Conservation (phyloP, 495 filamentous ascomycete species). For the Aspergillus funiculosus region DNA sequence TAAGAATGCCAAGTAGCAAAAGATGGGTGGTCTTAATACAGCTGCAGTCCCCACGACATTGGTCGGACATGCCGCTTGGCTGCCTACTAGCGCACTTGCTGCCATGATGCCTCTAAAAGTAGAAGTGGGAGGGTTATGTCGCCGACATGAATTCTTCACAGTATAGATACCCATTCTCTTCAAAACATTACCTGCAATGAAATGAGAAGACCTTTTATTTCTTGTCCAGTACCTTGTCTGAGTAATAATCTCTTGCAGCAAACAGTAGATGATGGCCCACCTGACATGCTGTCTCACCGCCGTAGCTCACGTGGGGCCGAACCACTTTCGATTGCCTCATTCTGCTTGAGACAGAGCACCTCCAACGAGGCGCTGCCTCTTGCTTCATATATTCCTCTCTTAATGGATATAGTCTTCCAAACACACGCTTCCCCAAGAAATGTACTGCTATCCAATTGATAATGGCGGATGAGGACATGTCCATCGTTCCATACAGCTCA, state of each 20-base stretch:
- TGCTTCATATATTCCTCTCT: not conserved
- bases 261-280: not conserved
- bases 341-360: conserved; percentile 5
- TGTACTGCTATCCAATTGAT: conserved; percentile 13
- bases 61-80: conserved; percentile 15
- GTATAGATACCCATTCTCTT: conserved; percentile 21
- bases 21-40: not conserved
- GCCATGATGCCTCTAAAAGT: conserved; percentile 6
- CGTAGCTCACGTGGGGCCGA: conserved; percentile 24
- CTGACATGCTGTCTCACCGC: conserved; percentile 12
- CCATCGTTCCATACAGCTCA: conserved; percentile 42
- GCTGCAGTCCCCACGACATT: conserved; percentile 14
- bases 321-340: conserved; percentile 16
- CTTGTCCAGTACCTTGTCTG: no score
- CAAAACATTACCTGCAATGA: not conserved
- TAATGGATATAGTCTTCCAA: conserved; percentile 7
- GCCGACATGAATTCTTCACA: conserved; percentile 8
- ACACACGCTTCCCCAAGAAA: conserved; percentile 9
- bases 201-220: no score
- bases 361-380: no score
- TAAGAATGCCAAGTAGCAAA: conserved; percentile 5
- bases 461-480: conserved; percentile 43
- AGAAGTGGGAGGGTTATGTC: not conserved
- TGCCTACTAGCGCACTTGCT: not conserved
- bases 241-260: not conserved